Conservation (phyloP, 352 stramenopile species). For the Phytopythium aichiense region DNA sequence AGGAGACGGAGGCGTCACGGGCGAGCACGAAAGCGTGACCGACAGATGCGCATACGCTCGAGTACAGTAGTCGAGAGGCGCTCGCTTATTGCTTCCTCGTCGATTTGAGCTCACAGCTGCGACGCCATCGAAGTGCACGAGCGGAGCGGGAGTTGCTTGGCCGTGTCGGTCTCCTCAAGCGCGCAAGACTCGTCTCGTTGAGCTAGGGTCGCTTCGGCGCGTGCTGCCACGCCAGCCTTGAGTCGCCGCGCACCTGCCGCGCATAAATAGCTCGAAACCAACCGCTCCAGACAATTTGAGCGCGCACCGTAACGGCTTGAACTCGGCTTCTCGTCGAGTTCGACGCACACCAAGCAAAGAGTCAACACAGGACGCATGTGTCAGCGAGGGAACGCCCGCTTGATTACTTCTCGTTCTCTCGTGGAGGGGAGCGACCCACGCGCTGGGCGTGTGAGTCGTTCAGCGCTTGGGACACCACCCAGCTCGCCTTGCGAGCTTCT, state of each 20-base stretch:
- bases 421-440: neutral
- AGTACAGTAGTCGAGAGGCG: neutral
- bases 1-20: neutral
- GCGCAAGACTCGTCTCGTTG: neutral
- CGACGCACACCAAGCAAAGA: neutral
- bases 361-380: neutral
- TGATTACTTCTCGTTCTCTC: neutral
- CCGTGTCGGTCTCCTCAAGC: neutral
- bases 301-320: neutral
- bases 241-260: neutral
- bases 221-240: neutral
- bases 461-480: neutral
- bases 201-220: neutral
- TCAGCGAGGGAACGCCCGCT: neutral
- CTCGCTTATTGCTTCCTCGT: neutral
- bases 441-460: neutral
- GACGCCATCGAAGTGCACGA: neutral
- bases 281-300: neutral
- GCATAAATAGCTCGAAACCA: constrained; percentile 1
- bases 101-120: neutral
- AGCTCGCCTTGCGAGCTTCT: neutral
- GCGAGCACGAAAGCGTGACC: neutral
- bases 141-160: neutral
- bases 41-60: neutral
- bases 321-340: neutral